Percentiles rank a stretch among this genome's conserved stretches.
Conservation (phyloP, 805 yeast genomes). For the Myxozyma geophila region DNA sequence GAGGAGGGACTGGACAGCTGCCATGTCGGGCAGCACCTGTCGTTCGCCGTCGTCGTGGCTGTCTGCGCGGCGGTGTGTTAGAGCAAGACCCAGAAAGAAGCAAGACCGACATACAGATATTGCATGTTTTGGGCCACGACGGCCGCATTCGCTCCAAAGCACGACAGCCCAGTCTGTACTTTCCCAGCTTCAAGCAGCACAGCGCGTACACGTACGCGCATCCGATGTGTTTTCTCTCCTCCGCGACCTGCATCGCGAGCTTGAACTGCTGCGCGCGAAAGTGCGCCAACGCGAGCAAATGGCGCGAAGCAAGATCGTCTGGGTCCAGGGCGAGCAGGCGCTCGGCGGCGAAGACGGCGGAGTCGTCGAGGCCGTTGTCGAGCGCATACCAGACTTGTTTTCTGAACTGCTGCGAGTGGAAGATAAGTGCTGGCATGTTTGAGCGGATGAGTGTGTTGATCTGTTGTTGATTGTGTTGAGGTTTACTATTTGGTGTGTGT, state of each 20-base stretch:
- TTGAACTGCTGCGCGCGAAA: conserved; percentile 63
- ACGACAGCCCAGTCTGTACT: conserved; percentile 60
- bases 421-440: neutral
- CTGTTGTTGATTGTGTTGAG: no score
- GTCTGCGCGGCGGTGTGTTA: conserved; percentile 5
- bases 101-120: conserved; percentile 15
- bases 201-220: conserved; percentile 77
- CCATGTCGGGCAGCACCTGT: conserved; percentile 61
- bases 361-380: conserved; percentile 67
- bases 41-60: conserved; percentile 35
- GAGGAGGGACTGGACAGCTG: conserved; percentile 66
- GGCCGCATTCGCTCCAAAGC: conserved; percentile 26
- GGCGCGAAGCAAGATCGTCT: conserved; percentile 62
- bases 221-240: conserved; percentile 64
- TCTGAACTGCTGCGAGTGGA: conserved; percentile 46
- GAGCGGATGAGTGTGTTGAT: neutral
- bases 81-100: no score
- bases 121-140: conserved; percentile 27
- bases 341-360: conserved; percentile 89
- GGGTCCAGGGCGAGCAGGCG: conserved; percentile 67
- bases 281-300: conserved; percentile 71
- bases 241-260: conserved; percentile 59
- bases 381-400: conserved; percentile 64
- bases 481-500: neutral
- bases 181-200: conserved; percentile 61